Percentiles rank a stretch among this genome's conserved stretches.
These are phyloP conservation scores for Coemansia nantahalensis DNA, from an alignment of 192 early-diverging fungal genomes.

Conservation along the genomic window DNA sequence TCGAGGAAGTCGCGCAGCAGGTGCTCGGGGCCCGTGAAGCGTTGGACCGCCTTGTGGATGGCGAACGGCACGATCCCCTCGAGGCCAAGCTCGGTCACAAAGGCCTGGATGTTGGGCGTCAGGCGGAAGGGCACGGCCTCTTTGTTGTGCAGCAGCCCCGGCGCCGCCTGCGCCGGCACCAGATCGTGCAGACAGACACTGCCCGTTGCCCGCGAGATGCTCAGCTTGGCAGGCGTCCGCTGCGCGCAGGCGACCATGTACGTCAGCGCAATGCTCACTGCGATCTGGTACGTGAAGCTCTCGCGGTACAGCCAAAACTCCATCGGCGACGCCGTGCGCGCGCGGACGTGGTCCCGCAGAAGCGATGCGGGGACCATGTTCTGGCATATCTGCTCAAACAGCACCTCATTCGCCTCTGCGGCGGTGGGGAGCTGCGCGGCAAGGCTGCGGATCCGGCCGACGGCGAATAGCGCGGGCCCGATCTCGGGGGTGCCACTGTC, in stretches of 20 bases:
- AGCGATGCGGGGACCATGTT: constrained; percentile 85
- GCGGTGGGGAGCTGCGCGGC: constrained; percentile 49
- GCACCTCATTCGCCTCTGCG: constrained; percentile 78
- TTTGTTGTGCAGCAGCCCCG: constrained; percentile 61
- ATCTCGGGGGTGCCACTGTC: constrained; percentile 76
- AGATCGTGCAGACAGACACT: constrained; percentile 87
- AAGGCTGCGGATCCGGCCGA: constrained; percentile 60
- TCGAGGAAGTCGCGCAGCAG: constrained; percentile 93
- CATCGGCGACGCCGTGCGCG: constrained; percentile 69
- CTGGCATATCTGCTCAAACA: constrained; percentile 82
- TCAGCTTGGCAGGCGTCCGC: constrained; percentile 83
- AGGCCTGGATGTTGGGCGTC: constrained; percentile 95
- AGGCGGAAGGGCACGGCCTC: constrained; percentile 97
- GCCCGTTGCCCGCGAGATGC: constrained; percentile 81
- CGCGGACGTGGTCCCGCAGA: constrained; percentile 77
- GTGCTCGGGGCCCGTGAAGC: constrained; percentile 79
- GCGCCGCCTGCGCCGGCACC: constrained; percentile 60
- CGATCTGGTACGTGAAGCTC: constrained; percentile 90
- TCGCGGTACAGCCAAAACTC: constrained; percentile 95
- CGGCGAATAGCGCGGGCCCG: constrained; percentile 80
- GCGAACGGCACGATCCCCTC: constrained; percentile 88
- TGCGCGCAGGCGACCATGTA: constrained; percentile 87
- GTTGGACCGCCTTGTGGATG: constrained; percentile 80
- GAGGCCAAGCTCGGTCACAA: constrained; percentile 89
- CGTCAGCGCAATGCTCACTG: constrained; percentile 86